phyloP scores from a whole-genome alignment of 2,329 filamentous ascomycete genomes.

The Lomentospora prolificans region DNA sequence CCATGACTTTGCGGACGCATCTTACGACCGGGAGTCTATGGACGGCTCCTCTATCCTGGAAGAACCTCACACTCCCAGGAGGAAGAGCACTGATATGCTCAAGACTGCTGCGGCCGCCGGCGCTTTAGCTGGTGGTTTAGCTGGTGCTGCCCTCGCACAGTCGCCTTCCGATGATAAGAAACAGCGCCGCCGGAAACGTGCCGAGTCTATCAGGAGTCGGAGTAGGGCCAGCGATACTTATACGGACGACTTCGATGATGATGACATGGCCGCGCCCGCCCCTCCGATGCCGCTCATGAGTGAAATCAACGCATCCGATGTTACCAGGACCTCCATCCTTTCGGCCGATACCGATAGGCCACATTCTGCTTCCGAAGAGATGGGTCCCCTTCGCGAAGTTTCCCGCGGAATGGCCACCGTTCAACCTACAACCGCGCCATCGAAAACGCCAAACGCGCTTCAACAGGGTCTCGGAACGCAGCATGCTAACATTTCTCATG shows the following conservation, averaged over 20 bases:
- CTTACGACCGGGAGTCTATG: constrained; percentile 36
- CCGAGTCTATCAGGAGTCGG: constrained; percentile 35
- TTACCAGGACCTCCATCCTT: constrained; percentile 79
- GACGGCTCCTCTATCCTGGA: constrained; percentile 28
- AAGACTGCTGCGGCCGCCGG: constrained; percentile 36
- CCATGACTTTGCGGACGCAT: constrained; percentile 40
- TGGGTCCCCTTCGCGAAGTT: constrained; percentile 53
- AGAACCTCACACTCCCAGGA: constrained; percentile 34
- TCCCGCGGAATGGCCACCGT: constrained; percentile 50
- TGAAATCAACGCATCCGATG: constrained; percentile 73
- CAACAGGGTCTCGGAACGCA: constrained; percentile 57
- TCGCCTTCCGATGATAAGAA: constrained; percentile 10
- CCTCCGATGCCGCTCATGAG: constrained; percentile 85
- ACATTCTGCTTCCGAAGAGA: constrained; percentile 55
- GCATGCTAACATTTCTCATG: constrained; percentile 54
- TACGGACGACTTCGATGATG: constrained; percentile 41
- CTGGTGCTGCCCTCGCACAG: constrained; percentile 16
- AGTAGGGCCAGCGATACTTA: constrained; percentile 35
- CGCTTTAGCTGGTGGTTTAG: constrained; percentile 26
- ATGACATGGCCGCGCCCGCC: constrained; percentile 43
- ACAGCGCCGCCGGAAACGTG: constrained; percentile 37
- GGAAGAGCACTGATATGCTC: constrained; percentile 29
- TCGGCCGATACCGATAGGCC: constrained; percentile 71
- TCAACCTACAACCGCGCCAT: constrained; percentile 53
- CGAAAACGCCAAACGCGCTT: constrained; percentile 40